A percentile compares a stretch with the other conserved stretches of the same genome.
phyloP scores from a whole-genome alignment of 306 rosid genomes.

The Glycyrrhiza uralensis region DNA sequence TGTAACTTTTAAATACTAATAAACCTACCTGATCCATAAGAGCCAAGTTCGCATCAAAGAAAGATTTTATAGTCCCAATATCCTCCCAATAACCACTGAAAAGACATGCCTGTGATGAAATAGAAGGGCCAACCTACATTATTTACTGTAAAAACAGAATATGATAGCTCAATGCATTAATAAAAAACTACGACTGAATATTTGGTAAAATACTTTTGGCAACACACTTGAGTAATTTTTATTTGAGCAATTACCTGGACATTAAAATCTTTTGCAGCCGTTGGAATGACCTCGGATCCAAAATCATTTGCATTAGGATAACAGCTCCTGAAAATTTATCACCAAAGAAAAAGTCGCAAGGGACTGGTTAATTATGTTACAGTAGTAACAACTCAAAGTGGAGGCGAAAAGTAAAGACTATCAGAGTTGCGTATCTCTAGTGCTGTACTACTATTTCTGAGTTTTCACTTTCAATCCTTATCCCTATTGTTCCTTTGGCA shows the following conservation, averaged over 20 bases:
- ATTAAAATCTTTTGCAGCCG: conserved; percentile 47
- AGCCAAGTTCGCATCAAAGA: conserved; percentile 53
- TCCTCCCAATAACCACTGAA: conserved; percentile 58
- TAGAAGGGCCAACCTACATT: conserved; percentile 16
- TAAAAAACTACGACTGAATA: neutral
- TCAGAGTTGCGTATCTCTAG: neutral
- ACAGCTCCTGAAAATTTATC: conserved; percentile 24
- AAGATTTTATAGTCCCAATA: conserved; percentile 55
- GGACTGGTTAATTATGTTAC: too few relatives aligned
- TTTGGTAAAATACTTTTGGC: neutral
- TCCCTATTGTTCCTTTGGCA: neutral
- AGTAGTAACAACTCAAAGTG: too few relatives aligned
- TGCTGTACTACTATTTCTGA: neutral
- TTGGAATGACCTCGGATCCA: conserved; percentile 52
- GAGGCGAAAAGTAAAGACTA: neutral
- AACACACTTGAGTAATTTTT: neutral
- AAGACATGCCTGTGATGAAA: conserved; percentile 45
- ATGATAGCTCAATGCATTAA: conserved; percentile 10
- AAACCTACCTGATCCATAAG: conserved; percentile 47
- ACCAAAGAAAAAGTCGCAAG: too few relatives aligned
- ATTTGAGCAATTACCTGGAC: conserved; percentile 38
- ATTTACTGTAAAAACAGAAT: neutral
- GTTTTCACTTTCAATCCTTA: neutral
- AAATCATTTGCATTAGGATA: conserved; percentile 57
- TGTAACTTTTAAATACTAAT: conserved; percentile 10